Evolutionary conservation across 2,329 filamentous ascomycete species (phyloP).

Genomic region (Sclerotinia glacialis): DNA sequence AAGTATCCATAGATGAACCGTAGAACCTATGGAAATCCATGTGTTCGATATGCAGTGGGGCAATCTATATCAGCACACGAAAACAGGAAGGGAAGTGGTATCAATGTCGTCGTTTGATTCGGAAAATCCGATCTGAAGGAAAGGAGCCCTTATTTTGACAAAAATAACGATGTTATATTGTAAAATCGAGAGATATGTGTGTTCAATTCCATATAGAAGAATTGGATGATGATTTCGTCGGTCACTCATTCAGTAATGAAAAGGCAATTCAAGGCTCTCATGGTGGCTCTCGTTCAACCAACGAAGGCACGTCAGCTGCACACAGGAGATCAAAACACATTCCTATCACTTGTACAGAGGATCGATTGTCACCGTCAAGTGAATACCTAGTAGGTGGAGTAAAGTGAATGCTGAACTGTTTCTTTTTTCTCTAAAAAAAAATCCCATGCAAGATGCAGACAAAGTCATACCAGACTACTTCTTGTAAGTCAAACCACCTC

Average conservation of each 20-base stretch:
- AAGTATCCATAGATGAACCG: background rate
- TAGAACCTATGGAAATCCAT: too few relatives aligned
- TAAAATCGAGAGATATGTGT: background rate
- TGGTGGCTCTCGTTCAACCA: background rate
- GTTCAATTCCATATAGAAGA: background rate
- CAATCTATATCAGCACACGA: too few relatives aligned
- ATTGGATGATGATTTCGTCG: background rate
- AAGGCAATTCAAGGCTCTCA: background rate
- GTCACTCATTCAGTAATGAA: background rate
- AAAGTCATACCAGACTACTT: constrained; percentile 12
- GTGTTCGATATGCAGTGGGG: too few relatives aligned
- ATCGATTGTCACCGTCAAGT: background rate
- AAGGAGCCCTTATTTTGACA: too few relatives aligned
- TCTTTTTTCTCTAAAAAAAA: background rate
- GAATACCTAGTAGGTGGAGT: background rate
- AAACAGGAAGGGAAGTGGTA: too few relatives aligned
- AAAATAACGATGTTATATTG: background rate
- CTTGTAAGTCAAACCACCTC: constrained; percentile 52
- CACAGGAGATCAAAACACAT: background rate
- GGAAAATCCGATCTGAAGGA: too few relatives aligned
- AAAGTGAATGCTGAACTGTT: background rate
- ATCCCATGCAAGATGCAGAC: too few relatives aligned
- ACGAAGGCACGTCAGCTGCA: background rate
- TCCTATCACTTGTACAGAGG: background rate
- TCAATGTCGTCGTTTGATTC: too few relatives aligned